Evolutionary conservation across 169 alveolate species (phyloP).

Genomic region (Eimeria sp.): DNA sequence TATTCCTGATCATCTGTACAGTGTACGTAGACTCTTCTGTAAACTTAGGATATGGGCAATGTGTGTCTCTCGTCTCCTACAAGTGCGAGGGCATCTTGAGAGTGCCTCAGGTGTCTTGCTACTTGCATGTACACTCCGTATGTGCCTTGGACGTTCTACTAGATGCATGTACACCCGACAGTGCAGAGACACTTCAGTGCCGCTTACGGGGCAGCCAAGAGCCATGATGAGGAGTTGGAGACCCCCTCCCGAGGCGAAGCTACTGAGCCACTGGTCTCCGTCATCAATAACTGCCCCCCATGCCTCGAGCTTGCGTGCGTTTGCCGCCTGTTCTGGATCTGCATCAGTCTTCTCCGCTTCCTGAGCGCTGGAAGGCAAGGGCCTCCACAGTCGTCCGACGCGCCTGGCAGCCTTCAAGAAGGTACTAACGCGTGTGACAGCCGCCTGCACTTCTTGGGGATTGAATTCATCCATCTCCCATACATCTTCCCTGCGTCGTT

Average conservation of each 20-base stretch:
- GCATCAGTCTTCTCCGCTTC: not conserved
- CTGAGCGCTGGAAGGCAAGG: not conserved
- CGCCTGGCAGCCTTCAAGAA: constrained; percentile 70
- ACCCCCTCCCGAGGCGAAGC: constrained; percentile 72
- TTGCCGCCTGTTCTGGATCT: not conserved
- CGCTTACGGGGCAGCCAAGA: constrained; percentile 56
- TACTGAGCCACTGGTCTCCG: constrained; percentile 72
- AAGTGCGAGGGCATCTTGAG: not conserved
- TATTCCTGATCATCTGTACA: not conserved
- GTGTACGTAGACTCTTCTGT: not conserved
- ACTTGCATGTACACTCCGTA: not conserved
- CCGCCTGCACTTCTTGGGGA: constrained; percentile 54
- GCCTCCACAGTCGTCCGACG: constrained; percentile 42
- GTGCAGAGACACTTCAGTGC: not conserved
- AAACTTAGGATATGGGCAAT: not conserved
- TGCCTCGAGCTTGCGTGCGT: constrained; percentile 9
- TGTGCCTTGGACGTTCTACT: not conserved
- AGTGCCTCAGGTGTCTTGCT: not conserved
- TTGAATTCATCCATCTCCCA: constrained; percentile 73
- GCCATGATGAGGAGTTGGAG: constrained; percentile 74
- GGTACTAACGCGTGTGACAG: constrained; percentile 58
- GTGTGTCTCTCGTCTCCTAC: not conserved
- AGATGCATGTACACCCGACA: not conserved
- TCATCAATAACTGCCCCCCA: constrained; percentile 71
- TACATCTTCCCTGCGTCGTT: constrained; percentile 55